A percentile compares a stretch with the other conserved stretches of the same genome.
phyloP scores from a whole-genome alignment of 2,329 filamentous ascomycete species.

The Ampelomyces quisqualis region DNA sequence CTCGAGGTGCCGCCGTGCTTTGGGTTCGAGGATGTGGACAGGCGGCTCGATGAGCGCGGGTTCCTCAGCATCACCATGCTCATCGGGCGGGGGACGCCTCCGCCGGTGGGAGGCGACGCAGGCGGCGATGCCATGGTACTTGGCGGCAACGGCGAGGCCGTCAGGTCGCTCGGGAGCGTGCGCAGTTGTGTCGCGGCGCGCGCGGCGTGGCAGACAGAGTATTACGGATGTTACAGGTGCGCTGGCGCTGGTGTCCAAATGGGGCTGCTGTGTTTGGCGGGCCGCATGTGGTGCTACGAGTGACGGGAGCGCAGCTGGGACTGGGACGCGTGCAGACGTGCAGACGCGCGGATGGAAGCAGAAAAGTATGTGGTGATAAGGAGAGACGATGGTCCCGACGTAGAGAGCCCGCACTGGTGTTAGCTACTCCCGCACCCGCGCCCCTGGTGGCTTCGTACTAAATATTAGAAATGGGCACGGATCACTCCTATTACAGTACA shows the following conservation, averaged over 20 bases:
- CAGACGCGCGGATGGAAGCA: too few relatives aligned
- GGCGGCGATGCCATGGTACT: slow-evolving; percentile 41
- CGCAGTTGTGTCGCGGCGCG: slow-evolving; percentile 2
- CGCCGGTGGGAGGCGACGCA: slow-evolving; percentile 39
- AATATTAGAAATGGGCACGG: too few relatives aligned
- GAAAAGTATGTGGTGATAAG: too few relatives aligned
- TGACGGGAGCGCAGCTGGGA: not conserved
- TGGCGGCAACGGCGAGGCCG: slow-evolving; percentile 30
- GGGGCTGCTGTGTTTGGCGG: not conserved
- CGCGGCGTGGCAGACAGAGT: slow-evolving; percentile 1
- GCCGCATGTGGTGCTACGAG: slow-evolving; percentile 3
- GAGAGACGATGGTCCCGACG: too few relatives aligned
- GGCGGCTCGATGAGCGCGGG: slow-evolving; percentile 72
- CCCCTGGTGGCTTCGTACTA: too few relatives aligned
- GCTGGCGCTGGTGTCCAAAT: not conserved
- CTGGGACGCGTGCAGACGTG: not conserved
- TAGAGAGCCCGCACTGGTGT: too few relatives aligned
- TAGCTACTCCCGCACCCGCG: too few relatives aligned
- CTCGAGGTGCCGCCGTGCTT: slow-evolving; percentile 68
- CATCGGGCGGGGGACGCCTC: slow-evolving; percentile 63
- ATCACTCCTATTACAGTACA: too few relatives aligned
- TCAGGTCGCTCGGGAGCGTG: slow-evolving; percentile 13
- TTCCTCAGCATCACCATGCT: slow-evolving; percentile 77
- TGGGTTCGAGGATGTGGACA: slow-evolving; percentile 76
- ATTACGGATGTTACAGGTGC: not conserved